Base-by-base conservation (phyloP, 2,329 filamentous ascomycete genomes). In the Rutstroemia sp. region DNA sequence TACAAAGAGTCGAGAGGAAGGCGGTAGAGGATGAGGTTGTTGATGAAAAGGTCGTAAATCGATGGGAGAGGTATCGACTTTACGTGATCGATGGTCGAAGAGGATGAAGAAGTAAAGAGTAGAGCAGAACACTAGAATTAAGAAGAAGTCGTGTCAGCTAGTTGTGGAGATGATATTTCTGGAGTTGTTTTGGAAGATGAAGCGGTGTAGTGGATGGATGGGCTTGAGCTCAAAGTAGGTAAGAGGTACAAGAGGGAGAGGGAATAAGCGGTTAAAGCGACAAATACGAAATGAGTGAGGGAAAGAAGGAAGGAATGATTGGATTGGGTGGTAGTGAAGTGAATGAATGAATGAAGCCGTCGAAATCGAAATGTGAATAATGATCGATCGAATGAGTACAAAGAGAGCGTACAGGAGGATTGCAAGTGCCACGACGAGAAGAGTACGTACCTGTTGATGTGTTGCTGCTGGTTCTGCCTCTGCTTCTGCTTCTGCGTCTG, bases 1-100 rank as follows among this genome's bases (percentile, higher is more conserved):
- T 65, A 68, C 65, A 51, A 60, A 65, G 65, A 48, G 48, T 48
- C 51, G 54, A 49, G 10, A 42, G 45, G n/a, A 12, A 39, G 27
- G 30, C 6, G 25, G 30, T 3, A 39, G 56, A 48, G 55, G 57
- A 47, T 47, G 42, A 10, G n/a, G 42, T 19, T 39, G 16, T 19
- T 17, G 17, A 38, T n/a, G 25, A 23, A n/a, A 30, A 21, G 19
- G 51, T 8, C 14, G 23, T 19, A 10, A 17, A 19, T 42, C 14
- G 25, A 25, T 36, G 53, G 23, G 23, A 16, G 10, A 38, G 19
- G 27, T 17, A 44, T 12, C n/a, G 30, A 39, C 4, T 51, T 45
- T 46, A 27, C 42, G 42, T 17, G 27, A 36, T 38, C 12, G 25
- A 55, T 48, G 30, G 36, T 38, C 30, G 44, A 17, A 34, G 48